Conservation (phyloP, 352 stramenopile species). For the Pseudoperonospora humuli region DNA sequence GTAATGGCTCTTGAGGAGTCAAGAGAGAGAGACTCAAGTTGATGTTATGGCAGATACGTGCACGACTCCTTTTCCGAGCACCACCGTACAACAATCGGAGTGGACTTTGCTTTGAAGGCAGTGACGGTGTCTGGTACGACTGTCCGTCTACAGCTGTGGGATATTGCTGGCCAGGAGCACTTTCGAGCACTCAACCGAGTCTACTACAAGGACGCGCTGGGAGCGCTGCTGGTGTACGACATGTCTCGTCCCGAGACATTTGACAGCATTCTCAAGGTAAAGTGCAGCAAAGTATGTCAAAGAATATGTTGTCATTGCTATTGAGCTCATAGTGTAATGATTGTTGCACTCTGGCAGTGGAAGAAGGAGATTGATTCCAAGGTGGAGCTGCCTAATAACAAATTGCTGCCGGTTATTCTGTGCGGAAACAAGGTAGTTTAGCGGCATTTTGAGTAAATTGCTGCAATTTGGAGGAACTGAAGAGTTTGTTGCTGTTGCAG, state of each 20-base stretch:
- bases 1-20: too few species aligned
- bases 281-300: background rate
- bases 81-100: constrained; percentile 89
- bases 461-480: background rate
- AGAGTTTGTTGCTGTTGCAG: constrained; percentile 17
- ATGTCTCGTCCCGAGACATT: constrained; percentile 88
- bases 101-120: constrained; percentile 90
- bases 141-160: constrained; percentile 90
- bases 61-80: constrained; percentile 89
- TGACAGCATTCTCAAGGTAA: constrained; percentile 77
- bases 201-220: constrained; percentile 91
- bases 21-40: background rate
- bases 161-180: constrained; percentile 91
- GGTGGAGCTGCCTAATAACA: constrained; percentile 87
- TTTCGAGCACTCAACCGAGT: constrained; percentile 90
- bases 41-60: constrained; percentile 50
- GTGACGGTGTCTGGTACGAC: constrained; percentile 81
- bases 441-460: background rate
- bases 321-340: background rate
- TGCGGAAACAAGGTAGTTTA: constrained; percentile 87
- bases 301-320: background rate
- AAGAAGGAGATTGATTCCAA: constrained; percentile 93
- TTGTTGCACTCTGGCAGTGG: constrained; percentile 80
- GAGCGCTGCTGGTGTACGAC: constrained; percentile 89
- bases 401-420: constrained; percentile 86